A percentile compares a stretch with the other conserved stretches of the same genome.
These are phyloP conservation scores for Chrysochromulina parva DNA, from an alignment of 78 protist genomes.

Conservation along the genomic window DNA sequence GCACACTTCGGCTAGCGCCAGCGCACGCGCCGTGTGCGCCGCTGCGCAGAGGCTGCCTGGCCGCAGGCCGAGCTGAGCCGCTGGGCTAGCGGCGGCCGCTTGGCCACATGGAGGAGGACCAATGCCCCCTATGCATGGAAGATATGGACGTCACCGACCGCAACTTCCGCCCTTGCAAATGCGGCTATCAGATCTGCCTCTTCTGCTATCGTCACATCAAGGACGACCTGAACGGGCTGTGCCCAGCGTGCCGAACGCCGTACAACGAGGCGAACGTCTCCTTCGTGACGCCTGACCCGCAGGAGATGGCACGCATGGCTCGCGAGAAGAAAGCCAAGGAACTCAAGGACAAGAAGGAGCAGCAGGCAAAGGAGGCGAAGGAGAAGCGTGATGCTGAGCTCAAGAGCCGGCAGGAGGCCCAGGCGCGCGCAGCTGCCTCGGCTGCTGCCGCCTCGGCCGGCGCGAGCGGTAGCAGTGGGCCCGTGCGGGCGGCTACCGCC, in stretches of 20 bases:
- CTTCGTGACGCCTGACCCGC: constrained; percentile 27
- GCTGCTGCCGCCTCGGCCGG: constrained; percentile 19
- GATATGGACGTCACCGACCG: constrained; percentile 39
- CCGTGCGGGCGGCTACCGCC: not conserved
- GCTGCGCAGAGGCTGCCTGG: no score
- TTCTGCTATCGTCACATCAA: constrained; percentile 87
- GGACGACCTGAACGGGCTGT: constrained; percentile 73
- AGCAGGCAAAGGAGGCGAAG: not conserved
- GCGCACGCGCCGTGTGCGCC: no score
- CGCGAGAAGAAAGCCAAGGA: not conserved
- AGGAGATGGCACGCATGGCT: not conserved
- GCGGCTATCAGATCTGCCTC: constrained; percentile 77
- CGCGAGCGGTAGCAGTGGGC: no score
- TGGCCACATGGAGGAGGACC: constrained; percentile 22
- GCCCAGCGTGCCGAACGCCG: constrained; percentile 88
- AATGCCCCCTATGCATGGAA: constrained; percentile 62
- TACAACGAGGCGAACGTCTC: constrained; percentile 65
- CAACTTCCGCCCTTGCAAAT: constrained; percentile 41
- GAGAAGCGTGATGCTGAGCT: not conserved
- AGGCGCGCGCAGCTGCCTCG: not conserved
- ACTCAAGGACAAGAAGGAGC: not conserved
- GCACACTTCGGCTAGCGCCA: no score
- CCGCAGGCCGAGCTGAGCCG: no score
- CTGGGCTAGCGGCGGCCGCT: no score
- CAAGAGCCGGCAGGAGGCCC: constrained; percentile 9